Evolutionary conservation across 2,329 filamentous ascomycete genomes (phyloP).

Genomic region (Pseudogymnoascus sp.): DNA sequence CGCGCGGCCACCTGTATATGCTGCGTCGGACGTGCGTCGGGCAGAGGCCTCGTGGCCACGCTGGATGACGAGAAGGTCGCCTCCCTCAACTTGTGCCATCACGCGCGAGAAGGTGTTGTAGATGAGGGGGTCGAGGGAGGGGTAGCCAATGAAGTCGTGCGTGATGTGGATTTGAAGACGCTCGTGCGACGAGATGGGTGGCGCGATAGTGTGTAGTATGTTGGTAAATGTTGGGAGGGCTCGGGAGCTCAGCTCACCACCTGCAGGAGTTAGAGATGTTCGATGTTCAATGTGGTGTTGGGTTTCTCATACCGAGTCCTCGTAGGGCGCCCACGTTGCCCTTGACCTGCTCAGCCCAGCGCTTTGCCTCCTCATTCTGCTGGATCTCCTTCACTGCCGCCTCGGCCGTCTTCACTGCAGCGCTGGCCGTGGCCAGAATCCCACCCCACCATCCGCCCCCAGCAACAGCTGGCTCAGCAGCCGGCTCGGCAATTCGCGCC

Average conservation of each 20-base stretch:
- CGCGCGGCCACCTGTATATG: conserved; percentile 45
- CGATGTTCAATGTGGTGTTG: not conserved
- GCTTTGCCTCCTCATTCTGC: conserved; percentile 91
- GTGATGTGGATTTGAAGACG: conserved; percentile 95
- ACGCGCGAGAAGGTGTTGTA: conserved; percentile 87
- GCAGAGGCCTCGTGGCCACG: conserved; percentile 77
- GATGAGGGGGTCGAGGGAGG: conserved; percentile 85
- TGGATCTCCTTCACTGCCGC: conserved; percentile 90
- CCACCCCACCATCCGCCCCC: conserved; percentile 85
- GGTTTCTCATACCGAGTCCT: conserved; percentile 54
- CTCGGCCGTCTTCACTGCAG: conserved; percentile 88
- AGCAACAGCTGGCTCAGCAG: conserved; percentile 19
- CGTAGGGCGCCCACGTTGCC: conserved; percentile 76
- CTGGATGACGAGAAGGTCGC: conserved; percentile 88
- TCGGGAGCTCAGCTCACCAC: conserved; percentile 75
- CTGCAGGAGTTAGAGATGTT: conserved; percentile 36
- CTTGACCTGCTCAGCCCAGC: conserved; percentile 89
- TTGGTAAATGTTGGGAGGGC: conserved; percentile 92
- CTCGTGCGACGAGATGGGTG: conserved; percentile 94
- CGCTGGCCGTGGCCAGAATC: conserved; percentile 64
- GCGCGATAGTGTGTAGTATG: conserved; percentile 88
- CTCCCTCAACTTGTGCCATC: conserved; percentile 98
- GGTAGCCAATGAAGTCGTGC: conserved; percentile 90
- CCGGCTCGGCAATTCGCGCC: conserved; percentile 36
- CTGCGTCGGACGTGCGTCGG: conserved; percentile 54